These are phyloP conservation scores for Asterophora lycoperdoides DNA, from an alignment of 768 basidiomycete species.

Conservation along the genomic window DNA sequence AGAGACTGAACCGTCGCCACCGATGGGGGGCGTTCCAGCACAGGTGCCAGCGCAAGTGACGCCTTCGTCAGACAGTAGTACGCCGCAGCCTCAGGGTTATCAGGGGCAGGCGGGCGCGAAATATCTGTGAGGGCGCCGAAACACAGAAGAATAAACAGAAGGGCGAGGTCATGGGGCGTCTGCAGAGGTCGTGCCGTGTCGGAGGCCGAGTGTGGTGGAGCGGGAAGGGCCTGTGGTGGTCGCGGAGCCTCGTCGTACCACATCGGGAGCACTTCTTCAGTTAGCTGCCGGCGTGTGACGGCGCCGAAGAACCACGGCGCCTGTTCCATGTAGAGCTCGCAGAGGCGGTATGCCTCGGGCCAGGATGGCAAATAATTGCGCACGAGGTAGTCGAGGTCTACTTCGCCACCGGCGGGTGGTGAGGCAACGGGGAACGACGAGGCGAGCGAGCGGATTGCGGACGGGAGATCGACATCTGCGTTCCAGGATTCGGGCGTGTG, in stretches of 20 bases:
- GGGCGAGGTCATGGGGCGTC: constrained; percentile 53
- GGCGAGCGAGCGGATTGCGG: constrained; percentile 25
- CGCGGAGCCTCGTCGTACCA: constrained; percentile 55
- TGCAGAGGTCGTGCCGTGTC: not conserved
- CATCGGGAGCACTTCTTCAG: constrained; percentile 61
- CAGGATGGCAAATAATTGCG: constrained; percentile 53
- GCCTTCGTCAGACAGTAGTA: constrained; percentile 62
- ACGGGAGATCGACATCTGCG: constrained; percentile 15
- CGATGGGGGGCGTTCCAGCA: constrained; percentile 67
- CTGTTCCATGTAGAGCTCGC: constrained; percentile 70
- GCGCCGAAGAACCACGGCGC: constrained; percentile 80
- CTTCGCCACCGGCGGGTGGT: constrained; percentile 4
- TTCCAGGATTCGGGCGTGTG: not conserved
- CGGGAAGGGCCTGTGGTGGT: constrained; percentile 10
- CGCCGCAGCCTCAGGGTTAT: constrained; percentile 47
- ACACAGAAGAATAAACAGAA: constrained; percentile 59
- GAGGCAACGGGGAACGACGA: constrained; percentile 42
- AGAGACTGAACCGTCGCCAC: constrained; percentile 66
- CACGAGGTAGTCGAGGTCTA: constrained; percentile 44
- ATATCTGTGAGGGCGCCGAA: constrained; percentile 59
- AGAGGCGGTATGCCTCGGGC: constrained; percentile 52
- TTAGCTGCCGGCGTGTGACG: constrained; percentile 55
- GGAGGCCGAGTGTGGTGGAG: constrained; percentile 2
- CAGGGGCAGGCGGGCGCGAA: constrained; percentile 46
- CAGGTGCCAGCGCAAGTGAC: constrained; percentile 61